Conservation (phyloP, 345 rosid species). For the Zanthoxylum bungeanum region DNA sequence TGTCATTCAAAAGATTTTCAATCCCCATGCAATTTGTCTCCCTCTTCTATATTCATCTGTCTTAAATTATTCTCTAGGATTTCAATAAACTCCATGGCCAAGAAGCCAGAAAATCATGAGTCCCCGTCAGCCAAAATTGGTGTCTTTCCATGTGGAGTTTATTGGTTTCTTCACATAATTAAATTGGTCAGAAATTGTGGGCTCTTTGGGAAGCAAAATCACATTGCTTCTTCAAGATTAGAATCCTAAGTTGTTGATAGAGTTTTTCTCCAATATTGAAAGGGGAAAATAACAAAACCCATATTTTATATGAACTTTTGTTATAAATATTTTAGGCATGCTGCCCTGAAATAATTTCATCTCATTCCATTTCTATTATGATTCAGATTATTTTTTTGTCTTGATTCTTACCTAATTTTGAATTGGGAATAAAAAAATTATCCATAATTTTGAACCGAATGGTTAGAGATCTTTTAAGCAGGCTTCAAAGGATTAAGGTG, state of each 20-base stretch:
- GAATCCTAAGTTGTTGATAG: constrained; percentile 29
- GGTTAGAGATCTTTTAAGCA: too few relatives aligned
- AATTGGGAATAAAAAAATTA: too few relatives aligned
- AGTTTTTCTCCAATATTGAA: too few relatives aligned
- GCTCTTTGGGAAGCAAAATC: constrained; percentile 14
- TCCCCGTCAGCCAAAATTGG: constrained; percentile 17
- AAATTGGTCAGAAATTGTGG: constrained; percentile 15
- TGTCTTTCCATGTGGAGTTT: constrained; percentile 10
- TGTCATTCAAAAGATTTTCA: constrained; percentile 15
- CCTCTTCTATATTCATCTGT: neutral
- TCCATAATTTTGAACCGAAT: too few relatives aligned
- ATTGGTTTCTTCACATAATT: neutral
- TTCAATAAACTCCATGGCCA: constrained; percentile 36
- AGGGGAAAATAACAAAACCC: too few relatives aligned
- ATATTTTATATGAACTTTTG: too few relatives aligned
- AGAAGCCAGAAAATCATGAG: constrained; percentile 26
- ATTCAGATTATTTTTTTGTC: too few relatives aligned
- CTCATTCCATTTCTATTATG: too few relatives aligned
- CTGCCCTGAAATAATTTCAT: too few relatives aligned
- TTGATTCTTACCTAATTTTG: too few relatives aligned
- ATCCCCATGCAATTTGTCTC: constrained; percentile 39
- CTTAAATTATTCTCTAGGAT: constrained; percentile 21
- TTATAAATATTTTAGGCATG: too few relatives aligned
- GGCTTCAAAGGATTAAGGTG: too few relatives aligned
- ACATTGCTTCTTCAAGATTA: constrained; percentile 1